Evolutionary conservation across 2,329 filamentous ascomycete genomes (phyloP).

Genomic region (Didymella pomorum): DNA sequence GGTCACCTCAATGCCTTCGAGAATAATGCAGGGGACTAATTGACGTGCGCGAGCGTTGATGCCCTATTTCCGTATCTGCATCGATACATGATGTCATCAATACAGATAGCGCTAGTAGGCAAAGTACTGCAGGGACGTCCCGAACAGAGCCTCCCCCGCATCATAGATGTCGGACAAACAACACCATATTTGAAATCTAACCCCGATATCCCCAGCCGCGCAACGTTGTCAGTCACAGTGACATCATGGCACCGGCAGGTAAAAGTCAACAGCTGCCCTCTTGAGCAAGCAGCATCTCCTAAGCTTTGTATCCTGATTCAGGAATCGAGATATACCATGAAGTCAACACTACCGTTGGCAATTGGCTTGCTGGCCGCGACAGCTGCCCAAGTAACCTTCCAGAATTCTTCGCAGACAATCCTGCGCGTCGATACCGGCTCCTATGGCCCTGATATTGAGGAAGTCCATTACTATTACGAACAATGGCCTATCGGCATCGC

Average conservation of each 20-base stretch:
- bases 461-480: conserved; percentile 58
- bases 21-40: not conserved
- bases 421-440: conserved; percentile 58
- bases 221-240: not conserved
- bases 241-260: not conserved
- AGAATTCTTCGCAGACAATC: conserved; percentile 40
- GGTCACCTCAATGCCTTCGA: not conserved
- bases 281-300: not conserved
- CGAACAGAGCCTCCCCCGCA: not conserved
- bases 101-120: not conserved
- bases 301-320: not conserved
- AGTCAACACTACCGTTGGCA: not conserved
- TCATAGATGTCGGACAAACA: conserved; percentile 9
- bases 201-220: not conserved
- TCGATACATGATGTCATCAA: not conserved
- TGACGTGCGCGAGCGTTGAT: not conserved
- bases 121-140: conserved; percentile 10
- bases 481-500: conserved; percentile 60
- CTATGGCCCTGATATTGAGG: conserved; percentile 58
- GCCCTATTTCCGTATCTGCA: not conserved
- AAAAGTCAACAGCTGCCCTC: not conserved
- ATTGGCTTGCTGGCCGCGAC: not conserved
- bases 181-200: conserved; percentile 3
- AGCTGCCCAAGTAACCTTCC: conserved; percentile 22
- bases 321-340: not conserved